These are phyloP conservation scores for Chlorella sp. DNA, from an alignment of 139 green algal species.

Conservation along the genomic window DNA sequence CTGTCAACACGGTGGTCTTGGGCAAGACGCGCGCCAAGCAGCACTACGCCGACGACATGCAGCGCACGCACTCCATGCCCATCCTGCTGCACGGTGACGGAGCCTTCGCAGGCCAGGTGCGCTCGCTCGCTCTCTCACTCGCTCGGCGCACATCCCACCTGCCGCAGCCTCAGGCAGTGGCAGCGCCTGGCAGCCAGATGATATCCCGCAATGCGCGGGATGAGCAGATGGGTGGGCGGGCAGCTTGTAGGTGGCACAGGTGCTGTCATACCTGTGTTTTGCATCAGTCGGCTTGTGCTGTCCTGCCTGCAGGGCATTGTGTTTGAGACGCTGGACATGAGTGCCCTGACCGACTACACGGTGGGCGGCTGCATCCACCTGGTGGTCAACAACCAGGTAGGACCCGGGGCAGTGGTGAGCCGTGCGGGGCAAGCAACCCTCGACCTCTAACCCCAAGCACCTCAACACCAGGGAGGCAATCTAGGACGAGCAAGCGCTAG, in stretches of 20 bases:
- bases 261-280: too few species aligned
- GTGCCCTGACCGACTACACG: slow-evolving; percentile 88
- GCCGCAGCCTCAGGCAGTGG: too few species aligned
- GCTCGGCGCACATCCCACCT: too few species aligned
- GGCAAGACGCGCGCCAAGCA: slow-evolving; percentile 96
- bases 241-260: too few species aligned
- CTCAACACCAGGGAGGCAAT: too few species aligned
- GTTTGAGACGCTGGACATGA: slow-evolving; percentile 97
- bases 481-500: too few species aligned
- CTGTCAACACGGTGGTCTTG: slow-evolving; percentile 87
- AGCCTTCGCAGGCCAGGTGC: slow-evolving; percentile 70
- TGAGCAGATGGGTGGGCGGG: too few species aligned
- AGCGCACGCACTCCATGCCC: slow-evolving; percentile 60
- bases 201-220: too few species aligned
- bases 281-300: too few species aligned
- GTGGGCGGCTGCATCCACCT: slow-evolving; percentile 92
- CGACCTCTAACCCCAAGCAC: too few species aligned
- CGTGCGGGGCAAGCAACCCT: not conserved
- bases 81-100: slow-evolving; percentile 97
- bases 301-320: slow-evolving; percentile 91
- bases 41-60: slow-evolving; percentile 65
- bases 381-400: slow-evolving; percentile 96
- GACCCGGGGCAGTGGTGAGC: not conserved
- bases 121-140: not conserved
- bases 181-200: too few species aligned